phyloP scores from a whole-genome alignment of 2,329 filamentous ascomycete species.

The Coniochaeta sp. region DNA sequence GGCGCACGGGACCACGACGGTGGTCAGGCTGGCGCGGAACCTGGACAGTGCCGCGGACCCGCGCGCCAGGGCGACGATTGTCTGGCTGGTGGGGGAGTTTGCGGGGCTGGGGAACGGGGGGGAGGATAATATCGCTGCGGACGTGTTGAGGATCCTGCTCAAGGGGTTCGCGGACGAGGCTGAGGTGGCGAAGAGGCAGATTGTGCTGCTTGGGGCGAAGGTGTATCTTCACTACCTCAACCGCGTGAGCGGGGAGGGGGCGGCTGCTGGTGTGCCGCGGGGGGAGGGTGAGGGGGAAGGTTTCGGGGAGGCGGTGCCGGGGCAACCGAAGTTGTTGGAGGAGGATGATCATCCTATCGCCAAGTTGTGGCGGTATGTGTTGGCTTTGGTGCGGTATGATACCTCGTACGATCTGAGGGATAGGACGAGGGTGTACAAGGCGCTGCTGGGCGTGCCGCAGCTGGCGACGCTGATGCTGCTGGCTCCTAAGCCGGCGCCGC shows the following conservation, averaged over 20 bases:
- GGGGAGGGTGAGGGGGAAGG: neutral
- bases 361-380: slow-evolving; percentile 74
- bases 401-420: slow-evolving; percentile 93
- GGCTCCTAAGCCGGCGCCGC: slow-evolving; percentile 88
- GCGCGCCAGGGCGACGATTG: slow-evolving; percentile 84
- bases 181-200: slow-evolving; percentile 82
- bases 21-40: slow-evolving; percentile 83
- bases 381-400: slow-evolving; percentile 84
- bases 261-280: neutral
- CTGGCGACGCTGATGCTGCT: slow-evolving; percentile 85
- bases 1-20: slow-evolving; percentile 69
- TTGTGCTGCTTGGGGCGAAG: slow-evolving; percentile 88
- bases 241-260: slow-evolving; percentile 38
- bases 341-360: slow-evolving; percentile 60
- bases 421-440: slow-evolving; percentile 78
- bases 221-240: slow-evolving; percentile 89
- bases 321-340: slow-evolving; percentile 22
- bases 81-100: slow-evolving; percentile 97
- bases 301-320: slow-evolving; percentile 16
- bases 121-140: slow-evolving; percentile 84
- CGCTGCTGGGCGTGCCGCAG: slow-evolving; percentile 75
- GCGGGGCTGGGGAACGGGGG: slow-evolving; percentile 51
- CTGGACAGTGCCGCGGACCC: slow-evolving; percentile 83
- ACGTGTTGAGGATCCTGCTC: slow-evolving; percentile 80
- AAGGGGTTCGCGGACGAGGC: slow-evolving; percentile 80